Evolutionary conservation across 495 filamentous ascomycete genomes (phyloP).

Genomic region (Oleoguttula mirabilis): DNA sequence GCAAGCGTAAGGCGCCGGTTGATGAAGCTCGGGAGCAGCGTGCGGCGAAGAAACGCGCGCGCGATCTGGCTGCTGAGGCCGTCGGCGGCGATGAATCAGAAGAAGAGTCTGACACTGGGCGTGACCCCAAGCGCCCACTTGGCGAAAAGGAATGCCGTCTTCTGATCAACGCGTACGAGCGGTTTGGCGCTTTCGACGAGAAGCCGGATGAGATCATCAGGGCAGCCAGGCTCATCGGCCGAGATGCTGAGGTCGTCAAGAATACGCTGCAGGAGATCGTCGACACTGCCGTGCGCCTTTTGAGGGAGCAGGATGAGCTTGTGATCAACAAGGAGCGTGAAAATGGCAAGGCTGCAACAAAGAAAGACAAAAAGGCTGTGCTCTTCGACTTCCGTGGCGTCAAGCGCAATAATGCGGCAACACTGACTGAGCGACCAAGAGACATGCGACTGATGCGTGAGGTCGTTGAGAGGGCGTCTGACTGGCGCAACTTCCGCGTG

Average conservation of each 20-base stretch:
- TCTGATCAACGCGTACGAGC: constrained; percentile 72
- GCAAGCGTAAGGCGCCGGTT: constrained; percentile 62
- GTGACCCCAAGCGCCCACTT: constrained; percentile 73
- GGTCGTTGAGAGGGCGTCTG: constrained; percentile 48
- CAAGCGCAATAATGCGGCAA: constrained; percentile 88
- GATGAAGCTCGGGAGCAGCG: constrained; percentile 69
- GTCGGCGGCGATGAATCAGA: constrained; percentile 44
- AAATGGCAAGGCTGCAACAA: constrained; percentile 62
- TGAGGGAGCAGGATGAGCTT: constrained; percentile 53
- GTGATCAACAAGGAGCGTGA: constrained; percentile 51
- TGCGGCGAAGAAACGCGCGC: constrained; percentile 81
- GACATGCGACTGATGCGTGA: constrained; percentile 77
- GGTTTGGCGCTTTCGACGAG: constrained; percentile 78
- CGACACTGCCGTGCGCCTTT: constrained; percentile 51
- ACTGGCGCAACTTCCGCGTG: constrained; percentile 68
- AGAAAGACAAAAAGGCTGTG: constrained; percentile 94
- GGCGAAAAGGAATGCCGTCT: constrained; percentile 85
- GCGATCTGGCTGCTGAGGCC: constrained; percentile 52
- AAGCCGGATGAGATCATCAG: constrained; percentile 73
- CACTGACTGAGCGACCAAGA: constrained; percentile 73
- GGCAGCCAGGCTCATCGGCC: constrained; percentile 68
- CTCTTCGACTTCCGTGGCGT: constrained; percentile 86
- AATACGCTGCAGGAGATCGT: constrained; percentile 61
- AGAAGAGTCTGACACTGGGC: constrained; percentile 34
- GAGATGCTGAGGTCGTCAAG: constrained; percentile 65